Evolutionary conservation across 2,329 filamentous ascomycete genomes (phyloP).

Genomic region (Fusarium protoensiforme): DNA sequence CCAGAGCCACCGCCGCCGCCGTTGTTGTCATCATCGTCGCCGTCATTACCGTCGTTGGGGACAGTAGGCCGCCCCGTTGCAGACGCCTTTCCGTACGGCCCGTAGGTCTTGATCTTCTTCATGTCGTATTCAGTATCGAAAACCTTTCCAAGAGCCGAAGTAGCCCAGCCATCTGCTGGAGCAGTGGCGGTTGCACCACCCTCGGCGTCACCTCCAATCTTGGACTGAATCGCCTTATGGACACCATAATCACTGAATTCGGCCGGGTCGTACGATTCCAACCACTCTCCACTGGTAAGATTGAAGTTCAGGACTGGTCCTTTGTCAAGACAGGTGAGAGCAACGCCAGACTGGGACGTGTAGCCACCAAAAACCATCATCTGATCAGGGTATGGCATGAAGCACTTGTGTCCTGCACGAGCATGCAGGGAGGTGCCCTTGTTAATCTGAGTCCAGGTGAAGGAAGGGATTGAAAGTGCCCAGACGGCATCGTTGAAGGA

Average conservation of each 20-base stretch:
- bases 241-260: slow-evolving; percentile 75
- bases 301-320: slow-evolving; percentile 76
- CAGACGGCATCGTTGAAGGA: slow-evolving; percentile 76
- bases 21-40: slow-evolving; percentile 33
- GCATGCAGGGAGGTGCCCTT: slow-evolving; percentile 62
- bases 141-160: slow-evolving; percentile 59
- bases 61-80: slow-evolving; percentile 31
- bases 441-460: slow-evolving; percentile 76
- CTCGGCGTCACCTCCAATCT: slow-evolving; percentile 73
- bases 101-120: slow-evolving; percentile 67
- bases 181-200: slow-evolving; percentile 77
- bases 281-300: slow-evolving; percentile 75
- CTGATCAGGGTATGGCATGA: slow-evolving; percentile 80
- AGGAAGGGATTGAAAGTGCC: slow-evolving; percentile 83
- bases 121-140: slow-evolving; percentile 67
- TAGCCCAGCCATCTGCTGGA: slow-evolving; percentile 69
- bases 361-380: slow-evolving; percentile 84
- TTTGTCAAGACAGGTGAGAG: slow-evolving; percentile 60
- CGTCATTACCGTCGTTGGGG: slow-evolving; percentile 4
- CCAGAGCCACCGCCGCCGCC: slow-evolving; percentile 47
- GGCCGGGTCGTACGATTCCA: slow-evolving; percentile 74
- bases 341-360: slow-evolving; percentile 44
- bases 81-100: slow-evolving; percentile 63
- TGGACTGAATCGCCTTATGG: slow-evolving; percentile 69
- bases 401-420: slow-evolving; percentile 79